Evolutionary conservation across 768 basidiomycete species (phyloP).

Genomic region (Tricholoma saponaceum): DNA sequence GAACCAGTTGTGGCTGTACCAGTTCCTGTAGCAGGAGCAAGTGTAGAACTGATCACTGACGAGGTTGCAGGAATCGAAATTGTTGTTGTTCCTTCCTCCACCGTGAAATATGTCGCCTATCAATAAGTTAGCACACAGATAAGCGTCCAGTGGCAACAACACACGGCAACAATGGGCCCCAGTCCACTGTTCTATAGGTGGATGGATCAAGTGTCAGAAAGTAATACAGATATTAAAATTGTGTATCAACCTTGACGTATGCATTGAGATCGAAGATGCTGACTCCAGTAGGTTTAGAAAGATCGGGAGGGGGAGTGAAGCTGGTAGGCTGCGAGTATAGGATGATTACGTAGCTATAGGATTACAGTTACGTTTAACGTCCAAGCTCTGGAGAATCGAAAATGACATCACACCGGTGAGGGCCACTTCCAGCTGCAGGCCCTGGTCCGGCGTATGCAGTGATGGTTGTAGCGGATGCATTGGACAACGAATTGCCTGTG

Average conservation of each 20-base stretch:
- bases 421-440: conserved; percentile 63
- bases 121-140: background rate
- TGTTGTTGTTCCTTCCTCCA: too few relatives aligned
- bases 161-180: conserved; percentile 57
- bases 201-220: background rate
- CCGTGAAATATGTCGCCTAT: conserved; percentile 65
- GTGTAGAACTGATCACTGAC: conserved; percentile 61
- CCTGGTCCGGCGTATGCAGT: conserved; percentile 72
- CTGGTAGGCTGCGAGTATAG: conserved; percentile 59
- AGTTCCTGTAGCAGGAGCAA: conserved; percentile 20
- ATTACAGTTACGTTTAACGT: background rate
- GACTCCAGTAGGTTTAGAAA: conserved; percentile 48
- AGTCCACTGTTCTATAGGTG: conserved; percentile 45
- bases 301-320: conserved; percentile 60
- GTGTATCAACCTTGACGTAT: conserved; percentile 47
- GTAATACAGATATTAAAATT: background rate
- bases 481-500: conserved; percentile 35
- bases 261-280: conserved; percentile 50
- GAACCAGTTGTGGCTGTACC: conserved; percentile 9
- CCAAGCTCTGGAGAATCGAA: background rate
- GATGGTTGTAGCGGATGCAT: conserved; percentile 42
- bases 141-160: conserved; percentile 5
- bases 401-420: conserved; percentile 57
- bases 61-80: too few relatives aligned
- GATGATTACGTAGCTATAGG: conserved; percentile 48